Evolutionary conservation across 768 basidiomycete species (phyloP).

Genomic region (Harrya chromipes): DNA sequence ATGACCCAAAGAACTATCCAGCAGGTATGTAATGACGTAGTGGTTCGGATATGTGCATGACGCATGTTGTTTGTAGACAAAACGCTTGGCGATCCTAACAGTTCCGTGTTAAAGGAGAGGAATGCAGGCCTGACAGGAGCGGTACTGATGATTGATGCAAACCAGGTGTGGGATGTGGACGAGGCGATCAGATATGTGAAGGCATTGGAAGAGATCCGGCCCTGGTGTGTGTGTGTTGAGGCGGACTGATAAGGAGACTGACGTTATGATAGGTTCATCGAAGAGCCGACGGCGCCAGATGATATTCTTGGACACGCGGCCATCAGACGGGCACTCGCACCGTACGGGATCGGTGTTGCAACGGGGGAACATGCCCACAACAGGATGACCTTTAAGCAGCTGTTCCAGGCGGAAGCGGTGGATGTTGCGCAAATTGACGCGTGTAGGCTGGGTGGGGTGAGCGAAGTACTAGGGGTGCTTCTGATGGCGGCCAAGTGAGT

Average conservation of each 20-base stretch:
- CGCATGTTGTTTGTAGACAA: slow-evolving; percentile 24
- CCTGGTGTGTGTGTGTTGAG: slow-evolving; percentile 7
- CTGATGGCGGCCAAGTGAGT: slow-evolving; percentile 85
- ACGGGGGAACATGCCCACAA: slow-evolving; percentile 96
- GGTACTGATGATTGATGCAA: slow-evolving; percentile 94
- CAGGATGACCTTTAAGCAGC: slow-evolving; percentile 92
- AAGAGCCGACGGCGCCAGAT: slow-evolving; percentile 91
- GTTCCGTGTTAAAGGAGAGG: slow-evolving; percentile 67
- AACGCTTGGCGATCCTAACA: slow-evolving; percentile 45
- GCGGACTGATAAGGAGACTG: slow-evolving; percentile 1
- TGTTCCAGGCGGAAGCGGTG: slow-evolving; percentile 84
- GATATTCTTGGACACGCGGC: slow-evolving; percentile 84
- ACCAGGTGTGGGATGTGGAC: slow-evolving; percentile 91
- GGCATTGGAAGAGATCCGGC: slow-evolving; percentile 65
- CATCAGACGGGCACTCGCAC: slow-evolving; percentile 74
- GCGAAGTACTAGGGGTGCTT: slow-evolving; percentile 83
- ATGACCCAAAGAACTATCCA: slow-evolving; percentile 72
- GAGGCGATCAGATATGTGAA: slow-evolving; percentile 87
- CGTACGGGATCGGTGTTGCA: slow-evolving; percentile 82
- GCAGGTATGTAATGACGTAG: slow-evolving; percentile 40
- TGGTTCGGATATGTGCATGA: neutral
- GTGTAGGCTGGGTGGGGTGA: slow-evolving; percentile 86
- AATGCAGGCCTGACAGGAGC: slow-evolving; percentile 91
- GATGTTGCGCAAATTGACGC: slow-evolving; percentile 90
- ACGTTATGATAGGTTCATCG: slow-evolving; percentile 67